Base-by-base conservation (phyloP, 768 basidiomycete species). In the Xerocomellus intermedius region DNA sequence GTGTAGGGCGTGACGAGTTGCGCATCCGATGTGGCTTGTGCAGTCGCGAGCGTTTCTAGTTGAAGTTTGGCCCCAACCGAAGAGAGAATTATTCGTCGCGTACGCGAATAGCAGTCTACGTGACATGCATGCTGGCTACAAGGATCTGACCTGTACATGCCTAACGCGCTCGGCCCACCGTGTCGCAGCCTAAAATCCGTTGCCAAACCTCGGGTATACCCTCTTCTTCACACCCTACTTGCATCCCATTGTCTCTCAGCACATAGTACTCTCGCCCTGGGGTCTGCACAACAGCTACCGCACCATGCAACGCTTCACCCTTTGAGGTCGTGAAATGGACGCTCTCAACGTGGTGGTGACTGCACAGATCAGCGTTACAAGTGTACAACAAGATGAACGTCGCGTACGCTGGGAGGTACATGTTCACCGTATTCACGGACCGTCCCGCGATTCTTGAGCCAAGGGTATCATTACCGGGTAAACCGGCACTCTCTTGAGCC, bases 311-410 rank as follows among this genome's bases (percentile, higher is more conserved):
- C 3, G 73, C 64, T 19, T 62, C 60, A 9, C 78, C 73, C 8
- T 69, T 62, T 0, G 74, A 50, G 0, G 79, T 73, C 5, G 75
- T 75, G 61, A 91, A 84, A 67, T 91, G 86, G 5, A 89, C 69
- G 63, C 88, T 87, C 65, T 92, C 89, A 16, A 91, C 77, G 62
- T 87, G 82, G 66, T 91, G 88, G 52, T 87, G 85, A 36, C 89
- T 91, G 38, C 14, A 43, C 19, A 24, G 32, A 41, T 61, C 41
- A 62, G 42, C 17, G 8, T 36, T 10, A 26, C 43, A 6, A 44
- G 30, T 5, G 32, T 28, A 54, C 26, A 13, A 17, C 17, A 7
- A 39, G 14, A 45, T 19, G 24, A 51, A 32, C 5, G 28, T 54
- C n/a, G 69, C 82, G 50, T 64, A 88, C 88, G 76, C 77, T 5